phyloP scores from a whole-genome alignment of 352 stramenopile species.

The Phytopythium boreale region DNA sequence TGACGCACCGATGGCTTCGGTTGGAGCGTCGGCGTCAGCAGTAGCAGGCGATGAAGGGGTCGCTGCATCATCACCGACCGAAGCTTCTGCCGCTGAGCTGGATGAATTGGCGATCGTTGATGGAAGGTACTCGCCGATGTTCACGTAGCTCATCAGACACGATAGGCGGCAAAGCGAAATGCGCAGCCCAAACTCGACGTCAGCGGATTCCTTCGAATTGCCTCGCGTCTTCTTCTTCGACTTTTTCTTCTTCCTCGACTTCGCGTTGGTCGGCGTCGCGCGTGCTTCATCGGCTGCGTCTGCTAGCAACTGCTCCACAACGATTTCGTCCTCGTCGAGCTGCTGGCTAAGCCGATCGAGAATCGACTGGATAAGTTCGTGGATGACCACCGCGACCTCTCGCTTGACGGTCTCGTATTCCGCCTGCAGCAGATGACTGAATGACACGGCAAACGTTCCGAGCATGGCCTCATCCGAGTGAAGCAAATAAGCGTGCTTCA shows the following conservation, averaged over 20 bases:
- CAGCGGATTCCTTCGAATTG: slow-evolving; percentile 44
- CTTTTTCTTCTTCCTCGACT: slow-evolving; percentile 26
- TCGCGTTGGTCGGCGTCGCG: slow-evolving; percentile 10
- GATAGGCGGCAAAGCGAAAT: slow-evolving; percentile 54
- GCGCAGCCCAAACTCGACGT: slow-evolving; percentile 70
- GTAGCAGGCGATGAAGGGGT: neutral
- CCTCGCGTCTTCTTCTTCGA: slow-evolving; percentile 2
- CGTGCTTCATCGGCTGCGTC: slow-evolving; percentile 17
- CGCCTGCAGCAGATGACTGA: slow-evolving; percentile 67
- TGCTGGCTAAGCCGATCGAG: slow-evolving; percentile 56
- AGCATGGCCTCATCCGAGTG: slow-evolving; percentile 73
- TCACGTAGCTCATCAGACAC: slow-evolving; percentile 58
- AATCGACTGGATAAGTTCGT: slow-evolving; percentile 65
- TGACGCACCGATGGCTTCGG: neutral
- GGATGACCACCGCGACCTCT: slow-evolving; percentile 71
- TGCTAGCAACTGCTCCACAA: slow-evolving; percentile 21
- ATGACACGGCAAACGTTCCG: slow-evolving; percentile 56
- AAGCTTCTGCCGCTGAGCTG: neutral
- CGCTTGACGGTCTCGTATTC: slow-evolving; percentile 78
- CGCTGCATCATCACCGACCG: neutral
- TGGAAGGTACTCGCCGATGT: slow-evolving; percentile 61
- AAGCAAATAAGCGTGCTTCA: slow-evolving; percentile 67
- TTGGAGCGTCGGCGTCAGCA: neutral
- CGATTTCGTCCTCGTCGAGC: slow-evolving; percentile 49
- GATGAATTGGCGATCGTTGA: slow-evolving; percentile 6